Percentiles rank a stretch among this genome's conserved stretches.
These are phyloP conservation scores for Obelidium mucronatum DNA, from an alignment of 192 early-diverging fungal genomes.

Conservation along the genomic window DNA sequence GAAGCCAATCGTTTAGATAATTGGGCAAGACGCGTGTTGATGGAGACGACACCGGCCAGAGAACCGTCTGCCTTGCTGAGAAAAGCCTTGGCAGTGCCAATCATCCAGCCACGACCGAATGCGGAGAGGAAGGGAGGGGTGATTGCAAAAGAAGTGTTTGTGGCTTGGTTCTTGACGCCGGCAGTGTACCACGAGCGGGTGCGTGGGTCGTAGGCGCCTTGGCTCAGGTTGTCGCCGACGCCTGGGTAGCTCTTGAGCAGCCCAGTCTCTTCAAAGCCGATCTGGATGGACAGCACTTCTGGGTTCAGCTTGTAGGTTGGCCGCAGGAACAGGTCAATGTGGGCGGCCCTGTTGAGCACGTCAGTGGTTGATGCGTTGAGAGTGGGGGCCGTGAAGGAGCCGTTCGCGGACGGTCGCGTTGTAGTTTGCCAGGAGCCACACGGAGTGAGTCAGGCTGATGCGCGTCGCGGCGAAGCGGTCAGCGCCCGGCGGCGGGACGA, in stretches of 20 bases:
- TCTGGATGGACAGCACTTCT: conserved; percentile 30
- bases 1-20: conserved; percentile 4
- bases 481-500: background rate
- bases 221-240: conserved; percentile 10
- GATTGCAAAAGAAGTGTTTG: conserved; percentile 1
- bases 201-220: conserved; percentile 39
- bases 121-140: conserved; percentile 32
- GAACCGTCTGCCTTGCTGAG: conserved; percentile 1
- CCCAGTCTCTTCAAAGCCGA: conserved; percentile 40
- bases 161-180: conserved; percentile 16
- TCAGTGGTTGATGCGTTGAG: background rate
- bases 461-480: background rate
- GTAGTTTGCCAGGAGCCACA: background rate
- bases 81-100: conserved; percentile 27
- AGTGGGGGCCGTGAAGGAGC: background rate
- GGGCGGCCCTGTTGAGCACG: conserved; percentile 33
- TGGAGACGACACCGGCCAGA: conserved; percentile 33
- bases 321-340: conserved; percentile 40
- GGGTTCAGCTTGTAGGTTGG: conserved; percentile 33
- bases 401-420: background rate
- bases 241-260: conserved; percentile 40
- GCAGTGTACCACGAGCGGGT: conserved; percentile 41
- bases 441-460: background rate
- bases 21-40: background rate
- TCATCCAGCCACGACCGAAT: conserved; percentile 38